These are phyloP conservation scores for Ophiostoma fasciatum DNA, from an alignment of 2,329 filamentous ascomycete species.

Conservation along the genomic window DNA sequence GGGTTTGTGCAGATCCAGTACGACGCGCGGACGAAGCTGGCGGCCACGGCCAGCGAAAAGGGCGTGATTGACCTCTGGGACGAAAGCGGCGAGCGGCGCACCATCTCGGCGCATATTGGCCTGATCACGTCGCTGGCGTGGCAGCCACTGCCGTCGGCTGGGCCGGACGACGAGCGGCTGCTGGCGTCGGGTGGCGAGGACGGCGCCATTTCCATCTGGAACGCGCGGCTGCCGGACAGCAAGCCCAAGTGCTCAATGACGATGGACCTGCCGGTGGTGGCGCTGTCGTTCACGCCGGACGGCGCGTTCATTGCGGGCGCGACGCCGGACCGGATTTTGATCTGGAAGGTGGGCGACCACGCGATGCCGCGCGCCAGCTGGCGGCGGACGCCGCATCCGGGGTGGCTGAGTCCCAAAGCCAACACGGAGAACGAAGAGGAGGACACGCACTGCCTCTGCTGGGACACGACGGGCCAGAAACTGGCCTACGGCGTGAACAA, in stretches of 20 bases:
- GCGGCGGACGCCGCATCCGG: slow-evolving; percentile 38
- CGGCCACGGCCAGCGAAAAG: slow-evolving; percentile 45
- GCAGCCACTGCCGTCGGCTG: slow-evolving; percentile 36
- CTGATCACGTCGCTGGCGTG: slow-evolving; percentile 43
- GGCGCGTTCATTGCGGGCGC: slow-evolving; percentile 48
- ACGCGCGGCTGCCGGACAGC: slow-evolving; percentile 37
- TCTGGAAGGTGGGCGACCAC: slow-evolving; percentile 49
- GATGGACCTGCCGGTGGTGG: slow-evolving; percentile 41
- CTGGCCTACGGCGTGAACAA: slow-evolving; percentile 50
- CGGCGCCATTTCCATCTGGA: slow-evolving; percentile 48
- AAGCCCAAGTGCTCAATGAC: slow-evolving; percentile 46
- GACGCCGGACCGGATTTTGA: slow-evolving; percentile 41
- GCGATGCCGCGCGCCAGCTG: slow-evolving; percentile 45
- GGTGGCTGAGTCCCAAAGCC: slow-evolving; percentile 43
- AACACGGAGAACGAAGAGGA: slow-evolving; percentile 41
- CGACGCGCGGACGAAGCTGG: slow-evolving; percentile 36
- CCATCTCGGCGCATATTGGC: slow-evolving; percentile 44
- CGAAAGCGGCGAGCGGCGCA: slow-evolving; percentile 34
- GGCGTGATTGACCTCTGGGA: slow-evolving; percentile 47
- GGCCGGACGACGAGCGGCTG: slow-evolving; percentile 34
- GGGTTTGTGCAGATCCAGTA: slow-evolving; percentile 40
- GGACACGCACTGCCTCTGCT: slow-evolving; percentile 45
- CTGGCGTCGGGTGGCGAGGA: slow-evolving; percentile 49
- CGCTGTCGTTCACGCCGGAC: slow-evolving; percentile 47
- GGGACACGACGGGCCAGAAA: slow-evolving; percentile 47